These are phyloP conservation scores for Chytriomyces hyalinus DNA, from an alignment of 192 early-diverging fungal genomes.

Conservation along the genomic window DNA sequence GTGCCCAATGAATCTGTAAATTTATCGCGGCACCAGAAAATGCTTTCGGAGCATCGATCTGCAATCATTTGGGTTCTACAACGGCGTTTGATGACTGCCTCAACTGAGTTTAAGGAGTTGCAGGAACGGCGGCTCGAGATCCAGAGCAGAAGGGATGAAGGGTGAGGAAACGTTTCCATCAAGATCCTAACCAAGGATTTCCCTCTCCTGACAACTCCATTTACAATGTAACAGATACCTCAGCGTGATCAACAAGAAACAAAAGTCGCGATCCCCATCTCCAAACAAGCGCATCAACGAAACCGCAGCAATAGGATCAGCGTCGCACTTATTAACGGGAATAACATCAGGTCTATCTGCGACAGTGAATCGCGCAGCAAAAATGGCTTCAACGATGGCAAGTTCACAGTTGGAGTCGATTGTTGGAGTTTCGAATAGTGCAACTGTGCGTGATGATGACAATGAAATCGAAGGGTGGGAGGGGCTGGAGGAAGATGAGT, in stretches of 20 bases:
- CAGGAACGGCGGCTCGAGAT: slow-evolving; percentile 41
- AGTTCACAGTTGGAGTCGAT: slow-evolving; percentile 12
- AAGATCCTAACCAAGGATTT: background rate
- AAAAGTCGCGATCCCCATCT: background rate
- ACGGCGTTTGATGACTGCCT: slow-evolving; percentile 43
- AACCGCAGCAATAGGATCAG: background rate
- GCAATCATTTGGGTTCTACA: slow-evolving; percentile 47
- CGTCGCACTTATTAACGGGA: background rate
- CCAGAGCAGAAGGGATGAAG: slow-evolving; percentile 21
- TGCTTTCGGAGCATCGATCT: slow-evolving; percentile 42
- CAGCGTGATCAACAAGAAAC: slow-evolving; percentile 1
- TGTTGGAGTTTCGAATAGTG: background rate
- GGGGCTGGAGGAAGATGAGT: background rate
- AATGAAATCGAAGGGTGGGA: slow-evolving; percentile 16
- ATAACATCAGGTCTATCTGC: slow-evolving; percentile 11
- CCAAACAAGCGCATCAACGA: background rate
- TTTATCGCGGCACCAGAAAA: slow-evolving; percentile 4
- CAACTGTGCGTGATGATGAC: background rate
- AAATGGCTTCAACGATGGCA: slow-evolving; percentile 19
- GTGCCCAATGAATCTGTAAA: background rate
- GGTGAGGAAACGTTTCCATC: slow-evolving; percentile 28
- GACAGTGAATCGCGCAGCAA: slow-evolving; percentile 21
- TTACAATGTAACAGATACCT: slow-evolving; percentile 23
- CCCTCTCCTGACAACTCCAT: background rate
- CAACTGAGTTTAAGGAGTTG: slow-evolving; percentile 38